Conservation (phyloP, 2,329 filamentous ascomycete genomes). For the Eurotiales sp. region DNA sequence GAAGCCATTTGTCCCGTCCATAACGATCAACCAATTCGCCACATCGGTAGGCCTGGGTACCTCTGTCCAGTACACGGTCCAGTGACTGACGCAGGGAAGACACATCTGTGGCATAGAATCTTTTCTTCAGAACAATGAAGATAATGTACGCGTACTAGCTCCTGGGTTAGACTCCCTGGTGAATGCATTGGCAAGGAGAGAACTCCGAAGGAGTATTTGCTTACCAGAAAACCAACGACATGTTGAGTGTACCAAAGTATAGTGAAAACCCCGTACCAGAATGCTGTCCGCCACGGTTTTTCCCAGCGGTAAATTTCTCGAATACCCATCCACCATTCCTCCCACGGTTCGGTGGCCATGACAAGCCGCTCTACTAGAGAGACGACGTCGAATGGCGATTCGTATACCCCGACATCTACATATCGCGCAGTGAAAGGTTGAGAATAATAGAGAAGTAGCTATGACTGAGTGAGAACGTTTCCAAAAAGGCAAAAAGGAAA, state of each 20-base stretch:
- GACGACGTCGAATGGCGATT: slow-evolving; percentile 34
- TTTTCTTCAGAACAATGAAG: slow-evolving; percentile 30
- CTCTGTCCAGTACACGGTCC: slow-evolving; percentile 27
- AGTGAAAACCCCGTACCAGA: slow-evolving; percentile 34
- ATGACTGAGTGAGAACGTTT: not conserved
- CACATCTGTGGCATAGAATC: slow-evolving; percentile 25
- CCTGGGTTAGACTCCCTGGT: too few species aligned
- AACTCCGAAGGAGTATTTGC: not conserved
- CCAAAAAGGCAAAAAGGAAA: not conserved
- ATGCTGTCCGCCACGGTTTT: slow-evolving; percentile 29
- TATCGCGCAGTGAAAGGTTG: slow-evolving; percentile 31
- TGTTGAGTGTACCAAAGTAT: slow-evolving; percentile 36
- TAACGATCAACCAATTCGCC: slow-evolving; percentile 36
- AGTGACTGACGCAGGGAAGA: slow-evolving; percentile 32
- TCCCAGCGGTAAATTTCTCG: slow-evolving; percentile 39
- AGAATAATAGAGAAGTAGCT: slow-evolving; percentile 31
- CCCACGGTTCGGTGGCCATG: slow-evolving; percentile 39
- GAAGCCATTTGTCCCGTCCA: slow-evolving; percentile 34
- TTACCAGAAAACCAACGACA: slow-evolving; percentile 31
- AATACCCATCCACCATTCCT: slow-evolving; percentile 35
- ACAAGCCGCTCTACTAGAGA: slow-evolving; percentile 35
- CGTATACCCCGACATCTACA: slow-evolving; percentile 31
- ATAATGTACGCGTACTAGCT: slow-evolving; percentile 30
- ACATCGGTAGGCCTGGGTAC: slow-evolving; percentile 28
- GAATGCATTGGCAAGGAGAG: not conserved